Conservation (phyloP, 1,284 basidiomycete species). For the Lentinula novae-zelandiae region DNA sequence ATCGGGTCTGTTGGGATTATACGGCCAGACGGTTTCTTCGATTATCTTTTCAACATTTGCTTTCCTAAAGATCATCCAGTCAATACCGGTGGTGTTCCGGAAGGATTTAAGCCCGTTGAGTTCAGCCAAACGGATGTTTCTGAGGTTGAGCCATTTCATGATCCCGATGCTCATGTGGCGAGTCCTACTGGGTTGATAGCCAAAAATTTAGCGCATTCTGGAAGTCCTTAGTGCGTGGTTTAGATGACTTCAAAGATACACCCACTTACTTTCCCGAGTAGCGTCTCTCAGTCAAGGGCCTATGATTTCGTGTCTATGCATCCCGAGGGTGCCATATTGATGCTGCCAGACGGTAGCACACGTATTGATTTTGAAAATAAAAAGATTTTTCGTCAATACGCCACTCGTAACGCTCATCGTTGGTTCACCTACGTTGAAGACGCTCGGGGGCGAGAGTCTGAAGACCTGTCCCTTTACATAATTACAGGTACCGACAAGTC, state of each 20-base stretch:
- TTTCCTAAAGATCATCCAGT: constrained; percentile 18
- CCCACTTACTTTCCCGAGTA: not conserved
- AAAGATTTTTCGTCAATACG: constrained; percentile 3
- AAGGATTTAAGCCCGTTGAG: constrained; percentile 16
- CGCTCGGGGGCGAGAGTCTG: not conserved
- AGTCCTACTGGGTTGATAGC: not conserved
- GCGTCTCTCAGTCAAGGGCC: not conserved
- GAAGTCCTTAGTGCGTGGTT: not conserved
- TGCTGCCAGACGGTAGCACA: constrained; percentile 11
- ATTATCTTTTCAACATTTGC: constrained; percentile 32
- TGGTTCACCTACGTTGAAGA: constrained; percentile 13
- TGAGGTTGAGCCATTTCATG: constrained; percentile 11
- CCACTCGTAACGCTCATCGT: constrained; percentile 4
- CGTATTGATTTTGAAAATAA: constrained; percentile 4
- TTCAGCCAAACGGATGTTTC: constrained; percentile 10
- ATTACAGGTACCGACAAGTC: constrained; percentile 14
- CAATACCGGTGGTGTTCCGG: constrained; percentile 19
- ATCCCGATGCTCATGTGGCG: constrained; percentile 9
- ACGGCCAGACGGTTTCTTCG: constrained; percentile 26
- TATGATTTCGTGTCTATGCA: constrained; percentile 7
- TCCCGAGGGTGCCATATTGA: constrained; percentile 9
- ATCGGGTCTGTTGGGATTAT: constrained; percentile 29
- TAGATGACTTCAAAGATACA: not conserved
- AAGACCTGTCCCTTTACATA: constrained; percentile 12
- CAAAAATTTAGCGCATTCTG: not conserved